These are phyloP conservation scores for Naganishia sp. DNA, from an alignment of 1,284 basidiomycete species.

Conservation along the genomic window DNA sequence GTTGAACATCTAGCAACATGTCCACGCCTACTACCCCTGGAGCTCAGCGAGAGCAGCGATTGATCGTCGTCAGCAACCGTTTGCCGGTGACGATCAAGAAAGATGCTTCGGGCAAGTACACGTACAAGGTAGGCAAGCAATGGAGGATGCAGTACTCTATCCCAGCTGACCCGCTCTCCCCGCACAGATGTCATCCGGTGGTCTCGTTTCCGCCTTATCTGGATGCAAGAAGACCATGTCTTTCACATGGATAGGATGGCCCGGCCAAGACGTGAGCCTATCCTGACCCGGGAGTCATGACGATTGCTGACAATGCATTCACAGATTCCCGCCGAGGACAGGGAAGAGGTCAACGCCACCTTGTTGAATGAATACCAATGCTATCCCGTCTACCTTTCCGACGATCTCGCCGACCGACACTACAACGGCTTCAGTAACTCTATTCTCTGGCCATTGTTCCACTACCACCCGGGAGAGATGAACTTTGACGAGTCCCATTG, in stretches of 20 bases:
- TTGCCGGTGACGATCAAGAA: slow-evolving; percentile 89
- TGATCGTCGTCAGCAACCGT: slow-evolving; percentile 95
- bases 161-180: neutral
- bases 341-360: slow-evolving; percentile 78
- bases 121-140: slow-evolving; percentile 66
- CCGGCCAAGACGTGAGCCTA: slow-evolving; percentile 52
- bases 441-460: slow-evolving; percentile 98
- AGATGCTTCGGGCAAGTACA: slow-evolving; percentile 79
- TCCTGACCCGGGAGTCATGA: neutral
- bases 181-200: slow-evolving; percentile 80
- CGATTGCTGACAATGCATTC: neutral
- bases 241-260: slow-evolving; percentile 95
- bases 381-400: slow-evolving; percentile 94
- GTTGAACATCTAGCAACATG: too few species aligned
- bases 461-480: slow-evolving; percentile 99
- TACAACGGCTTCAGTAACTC: slow-evolving; percentile 99
- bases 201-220: slow-evolving; percentile 87
- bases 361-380: slow-evolving; percentile 94
- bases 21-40: slow-evolving; percentile 5
- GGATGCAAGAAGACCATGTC: slow-evolving; percentile 95
- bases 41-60: slow-evolving; percentile 51
- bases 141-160: neutral
- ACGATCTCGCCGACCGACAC: slow-evolving; percentile 94
- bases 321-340: slow-evolving; percentile 83
- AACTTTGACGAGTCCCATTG: slow-evolving; percentile 99